These are phyloP conservation scores for Pythium plurisporium DNA, from an alignment of 352 stramenopile genomes.

Conservation along the genomic window DNA sequence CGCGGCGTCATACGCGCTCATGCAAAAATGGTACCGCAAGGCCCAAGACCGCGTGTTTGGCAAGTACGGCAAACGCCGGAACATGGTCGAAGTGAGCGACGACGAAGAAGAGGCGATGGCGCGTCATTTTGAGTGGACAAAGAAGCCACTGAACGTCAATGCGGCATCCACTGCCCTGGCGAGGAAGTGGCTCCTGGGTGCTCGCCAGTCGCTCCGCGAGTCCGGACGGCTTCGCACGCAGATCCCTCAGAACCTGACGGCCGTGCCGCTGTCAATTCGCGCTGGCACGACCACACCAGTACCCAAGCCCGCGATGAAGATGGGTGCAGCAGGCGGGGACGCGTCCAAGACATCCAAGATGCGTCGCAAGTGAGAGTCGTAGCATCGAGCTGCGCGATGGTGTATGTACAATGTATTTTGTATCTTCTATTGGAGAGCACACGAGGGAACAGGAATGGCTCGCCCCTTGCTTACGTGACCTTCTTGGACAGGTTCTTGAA, in stretches of 20 bases:
- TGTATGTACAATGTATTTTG: conserved; percentile 1
- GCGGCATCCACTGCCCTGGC: conserved; percentile 78
- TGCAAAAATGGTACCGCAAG: conserved; percentile 90
- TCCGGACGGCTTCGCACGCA: conserved; percentile 31
- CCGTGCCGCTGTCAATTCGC: conserved; percentile 47
- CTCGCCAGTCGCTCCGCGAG: conserved; percentile 54
- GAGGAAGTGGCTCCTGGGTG: conserved; percentile 72
- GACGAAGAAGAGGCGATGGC: conserved; percentile 78
- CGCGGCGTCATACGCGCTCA: conserved; percentile 82
- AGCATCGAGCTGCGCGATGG: not conserved
- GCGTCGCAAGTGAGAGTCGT: conserved; percentile 54
- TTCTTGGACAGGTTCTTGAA: conserved; percentile 96
- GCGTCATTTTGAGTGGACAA: conserved; percentile 74
- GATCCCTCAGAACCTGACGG: conserved; percentile 50
- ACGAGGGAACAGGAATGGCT: not conserved
- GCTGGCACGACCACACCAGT: conserved; percentile 51
- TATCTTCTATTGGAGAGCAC: conserved; percentile 17
- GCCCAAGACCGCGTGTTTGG: conserved; percentile 89
- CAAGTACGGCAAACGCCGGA: conserved; percentile 53
- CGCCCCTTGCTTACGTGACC: conserved; percentile 75
- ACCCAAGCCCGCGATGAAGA: conserved; percentile 68
- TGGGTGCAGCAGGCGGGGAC: conserved; percentile 61
- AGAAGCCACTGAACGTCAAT: conserved; percentile 61
- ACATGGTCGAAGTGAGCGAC: conserved; percentile 76
- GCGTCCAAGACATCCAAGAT: conserved; percentile 55